Percentiles rank a stretch among this genome's conserved stretches.
These are phyloP conservation scores for Asterophora lycoperdoides DNA, from an alignment of 768 basidiomycete species.

Conservation along the genomic window DNA sequence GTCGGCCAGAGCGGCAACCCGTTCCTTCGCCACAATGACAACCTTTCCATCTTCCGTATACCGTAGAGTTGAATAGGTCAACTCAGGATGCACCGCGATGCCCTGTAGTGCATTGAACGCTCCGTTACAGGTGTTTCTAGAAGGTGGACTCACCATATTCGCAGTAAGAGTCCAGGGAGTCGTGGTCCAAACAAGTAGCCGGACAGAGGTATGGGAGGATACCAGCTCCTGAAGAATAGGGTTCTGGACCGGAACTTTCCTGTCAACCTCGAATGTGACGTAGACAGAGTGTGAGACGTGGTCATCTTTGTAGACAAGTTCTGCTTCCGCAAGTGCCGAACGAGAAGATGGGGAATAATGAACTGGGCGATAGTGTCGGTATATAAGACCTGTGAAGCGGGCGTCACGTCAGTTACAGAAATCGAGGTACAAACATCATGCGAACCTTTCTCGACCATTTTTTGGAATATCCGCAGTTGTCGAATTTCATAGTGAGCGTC, in stretches of 20 bases:
- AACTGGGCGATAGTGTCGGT: constrained; percentile 83
- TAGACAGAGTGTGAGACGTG: constrained; percentile 88
- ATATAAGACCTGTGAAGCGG: constrained; percentile 62
- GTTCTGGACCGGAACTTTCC: constrained; percentile 16
- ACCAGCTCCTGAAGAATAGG: constrained; percentile 30
- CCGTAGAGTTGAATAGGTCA: constrained; percentile 59
- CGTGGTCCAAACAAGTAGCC: constrained; percentile 90
- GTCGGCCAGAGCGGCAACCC: constrained; percentile 35
- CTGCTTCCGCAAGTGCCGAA: constrained; percentile 93
- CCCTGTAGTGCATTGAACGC: constrained; percentile 49
- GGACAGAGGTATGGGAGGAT: constrained; percentile 30
- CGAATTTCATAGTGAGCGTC: constrained; percentile 87
- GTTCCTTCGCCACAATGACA: constrained; percentile 50
- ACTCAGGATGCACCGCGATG: constrained; percentile 77
- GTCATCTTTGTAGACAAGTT: constrained; percentile 84
- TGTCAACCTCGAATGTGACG: constrained; percentile 68
- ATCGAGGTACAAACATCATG: not conserved
- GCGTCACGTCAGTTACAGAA: not conserved
- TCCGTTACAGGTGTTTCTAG: not conserved
- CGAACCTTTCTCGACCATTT: constrained; percentile 82
- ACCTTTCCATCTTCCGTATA: constrained; percentile 17
- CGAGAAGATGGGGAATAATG: constrained; percentile 94
- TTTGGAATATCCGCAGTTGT: constrained; percentile 79
- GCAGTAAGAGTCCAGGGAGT: constrained; percentile 97
- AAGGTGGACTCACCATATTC: constrained; percentile 68